A percentile compares a stretch with the other conserved stretches of the same genome.
Evolutionary conservation across 108 stramenopile genomes (phyloP).

Genomic region (Discostella pseudostelligera): DNA sequence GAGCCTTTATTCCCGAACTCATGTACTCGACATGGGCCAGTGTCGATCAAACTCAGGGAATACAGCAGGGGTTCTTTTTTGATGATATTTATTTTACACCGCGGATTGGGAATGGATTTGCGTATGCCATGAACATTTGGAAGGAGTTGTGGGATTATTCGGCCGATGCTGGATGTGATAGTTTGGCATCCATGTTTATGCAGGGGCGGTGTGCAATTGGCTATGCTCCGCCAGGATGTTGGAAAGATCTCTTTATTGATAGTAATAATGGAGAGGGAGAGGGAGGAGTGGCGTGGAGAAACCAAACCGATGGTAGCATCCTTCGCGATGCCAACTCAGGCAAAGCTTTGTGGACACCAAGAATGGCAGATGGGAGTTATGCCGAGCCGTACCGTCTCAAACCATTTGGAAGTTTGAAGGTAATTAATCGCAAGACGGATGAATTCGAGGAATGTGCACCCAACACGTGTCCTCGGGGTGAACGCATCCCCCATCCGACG

Average conservation of each 20-base stretch:
- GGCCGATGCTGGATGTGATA: conserved; percentile 27
- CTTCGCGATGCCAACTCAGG: conserved; percentile 25
- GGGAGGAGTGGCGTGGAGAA: conserved; percentile 31
- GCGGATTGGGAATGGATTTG: conserved; percentile 34
- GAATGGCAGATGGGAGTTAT: conserved; percentile 33
- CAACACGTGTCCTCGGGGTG: conserved; percentile 37
- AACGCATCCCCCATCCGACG: conserved; percentile 13
- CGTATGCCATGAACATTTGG: conserved; percentile 46
- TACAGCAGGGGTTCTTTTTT: conserved; percentile 42
- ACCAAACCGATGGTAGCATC: conserved; percentile 11
- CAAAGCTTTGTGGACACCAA: conserved; percentile 28
- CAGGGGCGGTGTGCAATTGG: conserved; percentile 43
- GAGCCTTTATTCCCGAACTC: conserved; percentile 38
- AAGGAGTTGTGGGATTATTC: conserved; percentile 34
- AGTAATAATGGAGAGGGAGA: conserved; percentile 4
- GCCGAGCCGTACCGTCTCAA: conserved; percentile 43
- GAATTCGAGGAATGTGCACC: conserved; percentile 32
- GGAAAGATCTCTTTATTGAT: conserved; percentile 37
- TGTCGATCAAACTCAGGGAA: conserved; percentile 32
- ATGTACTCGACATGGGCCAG: conserved; percentile 43
- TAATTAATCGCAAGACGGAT: conserved; percentile 32
- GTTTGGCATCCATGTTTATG: conserved; percentile 19
- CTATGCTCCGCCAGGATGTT: conserved; percentile 39
- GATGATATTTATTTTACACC: conserved; percentile 34
- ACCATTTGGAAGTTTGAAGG: conserved; percentile 38